phyloP scores from a whole-genome alignment of 371 early-diverging fungal species.

The Mucor indicus region DNA sequence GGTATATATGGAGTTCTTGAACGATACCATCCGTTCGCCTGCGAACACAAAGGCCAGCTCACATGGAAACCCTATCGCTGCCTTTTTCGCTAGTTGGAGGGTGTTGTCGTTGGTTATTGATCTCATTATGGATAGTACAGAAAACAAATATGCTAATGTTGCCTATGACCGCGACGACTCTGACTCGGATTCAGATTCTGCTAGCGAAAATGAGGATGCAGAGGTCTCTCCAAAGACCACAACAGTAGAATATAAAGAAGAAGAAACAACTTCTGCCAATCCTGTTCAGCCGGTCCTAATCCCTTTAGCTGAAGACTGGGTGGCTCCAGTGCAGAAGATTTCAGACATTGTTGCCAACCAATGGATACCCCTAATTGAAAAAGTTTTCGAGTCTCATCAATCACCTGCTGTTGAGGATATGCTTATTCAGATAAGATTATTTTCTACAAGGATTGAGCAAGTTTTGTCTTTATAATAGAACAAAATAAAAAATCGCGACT shows the following conservation, averaged over 20 bases:
- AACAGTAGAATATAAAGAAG: background rate
- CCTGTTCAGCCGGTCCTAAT: constrained; percentile 3
- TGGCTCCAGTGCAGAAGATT: constrained; percentile 15
- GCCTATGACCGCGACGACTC: constrained; percentile 4
- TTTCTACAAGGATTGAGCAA: constrained; percentile 8
- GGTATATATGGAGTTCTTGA: constrained; percentile 29
- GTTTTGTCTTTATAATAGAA: too few relatives aligned
- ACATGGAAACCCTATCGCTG: constrained; percentile 37
- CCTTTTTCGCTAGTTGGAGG: constrained; percentile 47
- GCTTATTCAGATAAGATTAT: constrained; percentile 18
- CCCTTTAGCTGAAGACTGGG: constrained; percentile 30
- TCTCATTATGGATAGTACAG: constrained; percentile 22
- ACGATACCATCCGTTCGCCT: constrained; percentile 12
- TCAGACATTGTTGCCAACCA: constrained; percentile 14
- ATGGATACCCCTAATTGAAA: constrained; percentile 30
- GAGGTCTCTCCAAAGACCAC: too few relatives aligned
- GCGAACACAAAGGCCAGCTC: background rate
- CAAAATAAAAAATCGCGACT: too few relatives aligned
- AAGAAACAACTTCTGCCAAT: background rate
- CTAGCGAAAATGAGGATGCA: too few relatives aligned
- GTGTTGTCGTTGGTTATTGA: constrained; percentile 27
- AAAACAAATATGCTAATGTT: constrained; percentile 22
- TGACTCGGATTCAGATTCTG: constrained; percentile 7
- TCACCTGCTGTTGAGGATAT: constrained; percentile 30
- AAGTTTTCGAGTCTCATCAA: constrained; percentile 20